These are phyloP conservation scores for Thelephora aurantiotincta DNA, from an alignment of 768 basidiomycete species.

Conservation along the genomic window DNA sequence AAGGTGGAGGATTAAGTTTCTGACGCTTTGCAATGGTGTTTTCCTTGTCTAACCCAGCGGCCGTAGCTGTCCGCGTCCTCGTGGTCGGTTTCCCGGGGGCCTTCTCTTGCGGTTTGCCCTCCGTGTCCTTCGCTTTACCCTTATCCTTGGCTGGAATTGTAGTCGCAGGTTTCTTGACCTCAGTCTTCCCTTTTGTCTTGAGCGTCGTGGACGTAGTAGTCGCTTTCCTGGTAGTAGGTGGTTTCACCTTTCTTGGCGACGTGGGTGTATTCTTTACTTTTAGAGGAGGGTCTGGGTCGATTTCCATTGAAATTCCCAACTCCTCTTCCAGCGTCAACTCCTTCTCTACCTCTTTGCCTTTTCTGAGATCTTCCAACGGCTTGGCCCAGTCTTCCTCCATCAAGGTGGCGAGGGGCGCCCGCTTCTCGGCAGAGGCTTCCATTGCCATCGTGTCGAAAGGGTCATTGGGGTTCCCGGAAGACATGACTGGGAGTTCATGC, in stretches of 20 bases:
- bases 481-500: constrained; percentile 11
- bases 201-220: neutral
- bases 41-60: constrained; percentile 16
- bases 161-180: constrained; percentile 18
- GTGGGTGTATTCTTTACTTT: constrained; percentile 31
- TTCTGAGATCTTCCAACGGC: constrained; percentile 8
- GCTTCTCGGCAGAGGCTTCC: neutral
- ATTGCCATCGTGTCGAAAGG: constrained; percentile 11
- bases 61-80: constrained; percentile 5
- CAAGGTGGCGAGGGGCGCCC: constrained; percentile 10
- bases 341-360: constrained; percentile 4
- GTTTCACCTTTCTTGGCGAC: constrained; percentile 13
- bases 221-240: constrained; percentile 4
- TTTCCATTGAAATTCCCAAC: constrained; percentile 20
- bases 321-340: constrained; percentile 23
- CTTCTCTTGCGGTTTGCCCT: neutral
- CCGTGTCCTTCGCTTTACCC: constrained; percentile 12
- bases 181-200: constrained; percentile 11
- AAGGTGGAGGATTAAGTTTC: neutral
- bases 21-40: constrained; percentile 9
- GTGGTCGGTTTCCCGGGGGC: constrained; percentile 3
- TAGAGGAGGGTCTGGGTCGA: constrained; percentile 28
- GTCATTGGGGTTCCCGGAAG: constrained; percentile 5
- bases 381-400: constrained; percentile 9
- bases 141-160: constrained; percentile 27